A percentile compares a stretch with the other conserved stretches of the same genome.
Evolutionary conservation across 148 eudicot genomes (phyloP).

Genomic region (Oxyria digyna): DNA sequence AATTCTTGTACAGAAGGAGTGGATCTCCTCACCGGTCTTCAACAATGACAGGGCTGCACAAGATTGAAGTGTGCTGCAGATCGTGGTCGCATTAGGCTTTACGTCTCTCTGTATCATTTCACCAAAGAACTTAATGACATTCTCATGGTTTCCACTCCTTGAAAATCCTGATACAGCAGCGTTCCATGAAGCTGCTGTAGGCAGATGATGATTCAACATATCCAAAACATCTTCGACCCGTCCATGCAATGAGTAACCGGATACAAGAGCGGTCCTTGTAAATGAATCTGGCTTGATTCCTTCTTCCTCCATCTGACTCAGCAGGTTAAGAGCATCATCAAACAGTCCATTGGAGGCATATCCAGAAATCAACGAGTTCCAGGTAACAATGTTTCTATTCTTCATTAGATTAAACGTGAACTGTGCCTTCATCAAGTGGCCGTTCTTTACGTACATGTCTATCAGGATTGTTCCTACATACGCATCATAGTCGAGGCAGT

Average conservation of each 20-base stretch:
- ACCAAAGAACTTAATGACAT: slow-evolving; percentile 24
- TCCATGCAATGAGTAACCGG: slow-evolving; percentile 35
- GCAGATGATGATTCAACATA: slow-evolving; percentile 27
- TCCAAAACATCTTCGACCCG: slow-evolving; percentile 26
- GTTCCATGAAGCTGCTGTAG: slow-evolving; percentile 49
- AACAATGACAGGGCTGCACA: slow-evolving; percentile 45
- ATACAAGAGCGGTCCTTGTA: slow-evolving; percentile 42
- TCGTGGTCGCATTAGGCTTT: slow-evolving; percentile 37
- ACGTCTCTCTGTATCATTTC: slow-evolving; percentile 39
- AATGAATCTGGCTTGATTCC: slow-evolving; percentile 41
- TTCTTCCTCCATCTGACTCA: slow-evolving; percentile 30
- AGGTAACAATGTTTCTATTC: slow-evolving; percentile 31
- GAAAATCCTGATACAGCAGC: slow-evolving; percentile 44
- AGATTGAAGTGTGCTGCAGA: slow-evolving; percentile 41
- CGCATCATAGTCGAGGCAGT: slow-evolving; percentile 27
- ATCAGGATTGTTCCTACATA: slow-evolving; percentile 42
- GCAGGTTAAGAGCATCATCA: slow-evolving; percentile 22
- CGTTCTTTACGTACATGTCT: slow-evolving; percentile 56
- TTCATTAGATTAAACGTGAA: slow-evolving; percentile 31
- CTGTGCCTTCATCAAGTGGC: slow-evolving; percentile 27
- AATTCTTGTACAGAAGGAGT: slow-evolving; percentile 29
- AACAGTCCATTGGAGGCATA: slow-evolving; percentile 40
- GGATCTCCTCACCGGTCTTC: slow-evolving; percentile 47
- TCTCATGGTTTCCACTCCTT: slow-evolving; percentile 30
- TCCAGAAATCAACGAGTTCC: slow-evolving; percentile 48